Evolutionary conservation across 352 stramenopile genomes (phyloP), one percentile per base, ranked within the genome.

Genomic region (Phytophthora podocarpi): DNA sequence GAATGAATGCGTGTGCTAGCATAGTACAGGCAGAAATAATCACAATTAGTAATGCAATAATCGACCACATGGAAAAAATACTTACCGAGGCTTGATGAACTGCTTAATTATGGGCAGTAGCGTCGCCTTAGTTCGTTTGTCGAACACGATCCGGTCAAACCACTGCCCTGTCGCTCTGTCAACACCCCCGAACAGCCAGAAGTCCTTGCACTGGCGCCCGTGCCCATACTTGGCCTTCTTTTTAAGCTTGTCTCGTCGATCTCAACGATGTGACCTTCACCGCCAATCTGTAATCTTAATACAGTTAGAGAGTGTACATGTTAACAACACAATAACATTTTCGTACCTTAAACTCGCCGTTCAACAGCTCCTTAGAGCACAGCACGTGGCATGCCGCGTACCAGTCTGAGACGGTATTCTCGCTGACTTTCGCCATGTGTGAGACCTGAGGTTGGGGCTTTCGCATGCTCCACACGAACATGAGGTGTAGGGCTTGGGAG

Each of bases 191-290:
- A 80, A 77, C 2, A 74, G n/a, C 71, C 63, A 77, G 10, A 66
- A 67, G n/a, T 9, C 67, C 61, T n/a, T 46, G 16, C 69, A 59
- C 0, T n/a, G 3, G 0, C 32, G 42, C 0, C 59, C 59, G 7
- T 56, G 28, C 0, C 35, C 30, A 36, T 79, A 79, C 49, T 76
- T 72, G 16, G 31, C 53, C 31, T 76, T 74, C 35, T 69, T 80
- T 4, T 32, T 0, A 71, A 24, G 8, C 31, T 67, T 4, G 61
- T 70, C n/a, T 75, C 60, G 32, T 70, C 70, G 13, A 78, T 78
- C 41, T 71, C 58, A 1, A 78, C 70, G 6, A 66, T 60, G 18
- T 69, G 50, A 1, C 61, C 63, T 18, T 43, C 31, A 1, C 67
- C 45, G 1, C 37, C 46, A 24, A 64, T 64, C 46, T 58, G n/a